Percentiles rank a stretch among this genome's conserved stretches.
phyloP scores from a whole-genome alignment of 192 early-diverging fungal genomes.

The Funneliformis geosporum region DNA sequence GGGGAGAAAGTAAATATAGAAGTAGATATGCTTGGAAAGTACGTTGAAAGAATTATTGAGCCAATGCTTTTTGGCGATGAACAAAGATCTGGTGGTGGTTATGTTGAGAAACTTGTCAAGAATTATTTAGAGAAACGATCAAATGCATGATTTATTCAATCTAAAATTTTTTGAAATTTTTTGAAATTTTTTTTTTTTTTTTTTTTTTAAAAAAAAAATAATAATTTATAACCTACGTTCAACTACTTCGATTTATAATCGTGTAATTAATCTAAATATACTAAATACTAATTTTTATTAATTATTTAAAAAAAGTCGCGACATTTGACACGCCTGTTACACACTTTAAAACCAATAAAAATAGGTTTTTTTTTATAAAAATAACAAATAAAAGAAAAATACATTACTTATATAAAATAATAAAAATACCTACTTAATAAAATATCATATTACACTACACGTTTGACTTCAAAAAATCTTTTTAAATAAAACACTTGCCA shows the following conservation, averaged over 20 bases:
- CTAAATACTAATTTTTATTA: background rate
- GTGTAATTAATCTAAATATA: too few relatives aligned
- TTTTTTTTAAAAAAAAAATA: background rate
- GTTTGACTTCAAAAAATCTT: slow-evolving; percentile 70
- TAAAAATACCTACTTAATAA: background rate
- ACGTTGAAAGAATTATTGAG: slow-evolving; percentile 74
- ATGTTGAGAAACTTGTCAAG: slow-evolving; percentile 21
- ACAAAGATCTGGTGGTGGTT: slow-evolving; percentile 4
- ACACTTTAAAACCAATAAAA: background rate
- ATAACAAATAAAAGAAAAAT: background rate
- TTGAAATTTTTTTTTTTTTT: too few relatives aligned
- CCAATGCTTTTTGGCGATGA: slow-evolving; percentile 39
- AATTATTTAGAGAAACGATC: slow-evolving; percentile 15
- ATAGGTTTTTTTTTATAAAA: background rate
- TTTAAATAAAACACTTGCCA: slow-evolving; percentile 80
- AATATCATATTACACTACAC: slow-evolving; percentile 52
- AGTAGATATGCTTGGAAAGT: slow-evolving; percentile 98
- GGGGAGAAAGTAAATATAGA: slow-evolving; percentile 90
- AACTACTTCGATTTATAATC: background rate
- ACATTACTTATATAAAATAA: background rate
- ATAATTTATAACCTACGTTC: background rate
- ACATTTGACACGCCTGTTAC: background rate
- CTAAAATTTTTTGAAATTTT: background rate
- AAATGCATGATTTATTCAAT: background rate
- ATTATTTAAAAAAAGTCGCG: background rate